Base-by-base conservation (phyloP, 1,284 basidiomycete species). In the Bjerkandera adusta region DNA sequence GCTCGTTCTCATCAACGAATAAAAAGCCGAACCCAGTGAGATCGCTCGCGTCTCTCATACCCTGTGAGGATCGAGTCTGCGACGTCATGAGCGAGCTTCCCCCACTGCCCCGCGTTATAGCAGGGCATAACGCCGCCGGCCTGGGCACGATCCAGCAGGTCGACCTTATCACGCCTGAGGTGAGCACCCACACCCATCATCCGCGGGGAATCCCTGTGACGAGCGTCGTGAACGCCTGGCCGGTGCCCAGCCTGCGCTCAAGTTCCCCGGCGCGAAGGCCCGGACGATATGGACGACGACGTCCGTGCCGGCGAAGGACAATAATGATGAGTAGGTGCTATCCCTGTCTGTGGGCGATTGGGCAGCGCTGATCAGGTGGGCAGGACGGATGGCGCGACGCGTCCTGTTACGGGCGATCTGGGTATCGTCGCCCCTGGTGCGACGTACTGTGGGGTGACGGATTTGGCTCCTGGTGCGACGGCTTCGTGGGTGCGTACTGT, bases 211-310 rank as follows among this genome's bases (percentile, higher is more conserved):
- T n/a, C n/a, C n/a, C n/a, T n/a, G n/a, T n/a, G n/a, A n/a, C n/a
- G n/a, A n/a, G n/a, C n/a, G n/a, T n/a, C n/a, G n/a, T n/a, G n/a
- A n/a, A n/a, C n/a, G n/a, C n/a, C n/a, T n/a, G n/a, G n/a, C n/a
- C n/a, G n/a, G n/a, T n/a, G n/a, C n/a, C n/a, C n/a, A n/a, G n/a
- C n/a, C n/a, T n/a, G n/a, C n/a, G n/a, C n/a, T n/a, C n/a, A n/a
- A 20, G 0, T 52, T 58, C 26, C 54, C 56, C 7, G 59, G 56
- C 10, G 55, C 53, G 6, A 51, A 48, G 12, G 47, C 47, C 47
- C 68, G 63, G 57, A 65, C 64, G 4, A 62, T 81, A 24, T 83
- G 80, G 79, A 63, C 67, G 15, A 78, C 76, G 3, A 72, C 76
- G 45, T 64, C 68, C 2, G 47, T 79, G 10, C 81, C 81, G 3